Evolutionary conservation across 2,329 filamentous ascomycete genomes (phyloP), one percentile per base, ranked within the genome.

Genomic region (Dryadomyces sulphureus): DNA sequence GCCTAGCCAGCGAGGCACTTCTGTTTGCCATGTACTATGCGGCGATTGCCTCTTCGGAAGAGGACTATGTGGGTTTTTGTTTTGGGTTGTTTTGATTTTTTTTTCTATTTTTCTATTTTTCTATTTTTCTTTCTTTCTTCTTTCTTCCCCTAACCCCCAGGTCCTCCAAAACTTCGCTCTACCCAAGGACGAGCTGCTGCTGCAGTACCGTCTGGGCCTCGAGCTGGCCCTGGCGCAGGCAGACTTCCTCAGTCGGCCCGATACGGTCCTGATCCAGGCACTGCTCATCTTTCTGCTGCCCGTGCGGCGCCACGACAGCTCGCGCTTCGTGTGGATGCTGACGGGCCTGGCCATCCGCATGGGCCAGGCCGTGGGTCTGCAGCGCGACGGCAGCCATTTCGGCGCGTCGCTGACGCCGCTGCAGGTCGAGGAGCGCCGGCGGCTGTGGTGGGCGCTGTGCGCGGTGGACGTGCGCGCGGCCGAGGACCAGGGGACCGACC

Each of bases 361-460:
- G 35, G 75, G 68, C 4, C 74, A 77, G 52, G 69, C 72, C 2
- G 67, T 79, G 52, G 77, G 77, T 1, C 62, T 81, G 2, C 77
- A 81, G 53, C 67, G 73, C 5, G 75, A 80, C 45, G 66, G 67
- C 11, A 60, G 62, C 4, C 59, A 65, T 40, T 65, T 79, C 34
- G 46, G 39, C 22, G 24, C 38, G 9, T 66, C 65, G 1, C 60
- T 81, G 5, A 64, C 68, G 0, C 70, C 73, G 0, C 78, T 75
- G 48, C 75, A 81, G 46, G 67, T 68, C 1, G 75, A 81, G 55
- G 70, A 79, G 59, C 65, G 77, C 34, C 65, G 77, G 20, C 65
- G 78, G 2, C 56, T 80, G 0, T 81, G 77, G 72, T 79, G 73
- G 67, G 64, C 70, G n/a, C 65, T 81, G 9, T 61, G 76, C 36